phyloP scores from a whole-genome alignment of 2,329 filamentous ascomycete genomes.

The Diaporthe destruens region DNA sequence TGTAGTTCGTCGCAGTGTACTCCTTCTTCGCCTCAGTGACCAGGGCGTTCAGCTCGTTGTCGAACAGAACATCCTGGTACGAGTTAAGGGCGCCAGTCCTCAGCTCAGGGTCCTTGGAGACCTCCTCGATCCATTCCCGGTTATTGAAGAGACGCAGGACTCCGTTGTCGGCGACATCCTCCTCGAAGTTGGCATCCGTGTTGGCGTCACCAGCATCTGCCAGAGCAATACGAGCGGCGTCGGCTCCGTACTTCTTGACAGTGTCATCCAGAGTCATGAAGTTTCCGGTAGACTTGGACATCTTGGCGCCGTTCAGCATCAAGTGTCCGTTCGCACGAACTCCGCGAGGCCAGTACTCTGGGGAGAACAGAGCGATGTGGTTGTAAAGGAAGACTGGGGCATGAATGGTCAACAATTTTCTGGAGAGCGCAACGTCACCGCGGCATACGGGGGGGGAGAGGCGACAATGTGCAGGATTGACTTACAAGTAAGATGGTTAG shows the following conservation, averaged over 20 bases:
- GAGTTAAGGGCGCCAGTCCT: conserved; percentile 80
- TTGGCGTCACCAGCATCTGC: conserved; percentile 91
- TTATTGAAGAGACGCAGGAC: conserved; percentile 85
- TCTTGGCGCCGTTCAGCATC: conserved; percentile 96
- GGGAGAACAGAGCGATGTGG: conserved; percentile 88
- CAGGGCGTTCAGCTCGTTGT: conserved; percentile 90
- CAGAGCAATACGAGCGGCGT: conserved; percentile 65
- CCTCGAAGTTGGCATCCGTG: conserved; percentile 96
- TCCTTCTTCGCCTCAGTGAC: conserved; percentile 83
- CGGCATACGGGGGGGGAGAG: too few species aligned
- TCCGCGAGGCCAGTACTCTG: conserved; percentile 88
- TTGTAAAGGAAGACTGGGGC: conserved; percentile 83
- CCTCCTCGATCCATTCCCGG: conserved; percentile 93
- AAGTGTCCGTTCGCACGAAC: conserved; percentile 93
- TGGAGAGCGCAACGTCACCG: background rate
- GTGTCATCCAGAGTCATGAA: conserved; percentile 92
- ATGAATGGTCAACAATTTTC: conserved; percentile 52
- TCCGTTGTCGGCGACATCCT: conserved; percentile 91
- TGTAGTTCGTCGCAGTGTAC: conserved; percentile 85
- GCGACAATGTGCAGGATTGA: conserved; percentile 57
- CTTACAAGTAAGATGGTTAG: conserved; percentile 85
- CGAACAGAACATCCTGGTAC: conserved; percentile 90
- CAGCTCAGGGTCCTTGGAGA: conserved; percentile 77
- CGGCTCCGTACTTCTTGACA: conserved; percentile 92
- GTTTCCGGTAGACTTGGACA: conserved; percentile 98